These are phyloP conservation scores for Cercospora canescens DNA, from an alignment of 2,329 filamentous ascomycete species.

Conservation along the genomic window DNA sequence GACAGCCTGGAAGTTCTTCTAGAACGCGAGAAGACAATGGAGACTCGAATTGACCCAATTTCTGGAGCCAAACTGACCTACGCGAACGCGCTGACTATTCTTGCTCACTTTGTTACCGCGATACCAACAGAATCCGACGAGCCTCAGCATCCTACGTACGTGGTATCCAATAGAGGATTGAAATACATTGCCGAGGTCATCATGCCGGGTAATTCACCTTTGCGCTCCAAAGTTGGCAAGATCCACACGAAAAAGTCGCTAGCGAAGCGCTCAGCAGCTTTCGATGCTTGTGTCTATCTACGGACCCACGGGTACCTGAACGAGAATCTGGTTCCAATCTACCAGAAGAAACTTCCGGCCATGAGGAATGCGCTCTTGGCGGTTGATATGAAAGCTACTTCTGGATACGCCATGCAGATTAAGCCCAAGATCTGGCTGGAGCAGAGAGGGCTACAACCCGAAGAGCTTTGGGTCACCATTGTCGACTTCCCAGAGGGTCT, in stretches of 20 bases:
- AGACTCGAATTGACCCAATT: slow-evolving; percentile 59
- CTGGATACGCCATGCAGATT: slow-evolving; percentile 72
- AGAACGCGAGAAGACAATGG: slow-evolving; percentile 49
- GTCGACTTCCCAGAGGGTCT: slow-evolving; percentile 63
- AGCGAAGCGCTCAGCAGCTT: slow-evolving; percentile 88
- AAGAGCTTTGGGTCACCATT: slow-evolving; percentile 60
- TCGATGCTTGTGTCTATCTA: slow-evolving; percentile 73
- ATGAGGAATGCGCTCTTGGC: slow-evolving; percentile 89
- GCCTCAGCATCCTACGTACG: slow-evolving; percentile 57
- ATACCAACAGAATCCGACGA: slow-evolving; percentile 58
- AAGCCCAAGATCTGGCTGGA: slow-evolving; percentile 75
- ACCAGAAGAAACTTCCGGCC: slow-evolving; percentile 68
- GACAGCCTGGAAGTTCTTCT: slow-evolving; percentile 56
- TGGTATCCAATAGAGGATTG: slow-evolving; percentile 56
- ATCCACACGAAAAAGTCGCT: slow-evolving; percentile 68
- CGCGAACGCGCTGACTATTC: slow-evolving; percentile 67
- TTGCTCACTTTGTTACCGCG: slow-evolving; percentile 72
- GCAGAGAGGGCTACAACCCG: slow-evolving; percentile 47
- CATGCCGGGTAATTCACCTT: slow-evolving; percentile 72
- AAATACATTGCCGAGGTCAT: slow-evolving; percentile 76
- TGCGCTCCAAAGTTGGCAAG: slow-evolving; percentile 65
- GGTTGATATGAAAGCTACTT: slow-evolving; percentile 73
- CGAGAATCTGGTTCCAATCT: slow-evolving; percentile 70
- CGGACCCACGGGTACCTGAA: slow-evolving; percentile 68
- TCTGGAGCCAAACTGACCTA: slow-evolving; percentile 81